Evolutionary conservation across 2,329 filamentous ascomycete genomes (phyloP), one percentile per base, ranked within the genome.

Genomic region (Neonectria punicea): DNA sequence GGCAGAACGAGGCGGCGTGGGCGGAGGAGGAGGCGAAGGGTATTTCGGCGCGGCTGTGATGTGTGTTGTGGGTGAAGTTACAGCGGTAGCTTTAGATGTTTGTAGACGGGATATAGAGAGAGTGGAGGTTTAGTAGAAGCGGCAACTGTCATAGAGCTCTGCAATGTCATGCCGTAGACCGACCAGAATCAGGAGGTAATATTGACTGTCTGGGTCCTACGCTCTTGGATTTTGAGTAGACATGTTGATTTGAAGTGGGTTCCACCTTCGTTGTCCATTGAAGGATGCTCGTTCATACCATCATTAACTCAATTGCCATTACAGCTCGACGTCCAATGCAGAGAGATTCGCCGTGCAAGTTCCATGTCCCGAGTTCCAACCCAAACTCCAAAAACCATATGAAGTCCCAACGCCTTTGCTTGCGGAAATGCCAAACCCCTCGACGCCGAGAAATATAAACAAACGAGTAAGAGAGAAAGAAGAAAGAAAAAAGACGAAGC

Each of bases 1-100:
- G 82, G 54, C 73, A 83, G 22, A 90, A 89, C 70, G 78, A 69
- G 25, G 62, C 43, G 46, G 67, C 65, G 1, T 59, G 53, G 50
- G 61, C 61, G 4, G 60, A 57, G 60, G 61, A 63, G 34, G 61
- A 63, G 25, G 47, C 54, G 14, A 54, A 30, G 25, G 39, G 25
- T 16, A 18, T 18, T 8, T 10, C 32, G 11, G 49, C 49, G n/a
- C 61, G 43, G 9, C 55, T 63, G 41, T 63, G 41, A 53, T 20
- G 39, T 18, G 16, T 18, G 34, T n/a, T 41, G 36, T 39, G 2
- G 8, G 16, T 41, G 39, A 1, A 41, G 9, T 43, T 43, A 11
- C 9, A 20, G 39, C 16, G n/a, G n/a, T 18, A 43, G 39, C 11
- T 18, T 43, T 10, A 20, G 39, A 18, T 41, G 16, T 14, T 43